Evolutionary conservation across 208 protist species (phyloP), one percentile per base, ranked within the genome.

Genomic region (Trypanosoma platydactyli): DNA sequence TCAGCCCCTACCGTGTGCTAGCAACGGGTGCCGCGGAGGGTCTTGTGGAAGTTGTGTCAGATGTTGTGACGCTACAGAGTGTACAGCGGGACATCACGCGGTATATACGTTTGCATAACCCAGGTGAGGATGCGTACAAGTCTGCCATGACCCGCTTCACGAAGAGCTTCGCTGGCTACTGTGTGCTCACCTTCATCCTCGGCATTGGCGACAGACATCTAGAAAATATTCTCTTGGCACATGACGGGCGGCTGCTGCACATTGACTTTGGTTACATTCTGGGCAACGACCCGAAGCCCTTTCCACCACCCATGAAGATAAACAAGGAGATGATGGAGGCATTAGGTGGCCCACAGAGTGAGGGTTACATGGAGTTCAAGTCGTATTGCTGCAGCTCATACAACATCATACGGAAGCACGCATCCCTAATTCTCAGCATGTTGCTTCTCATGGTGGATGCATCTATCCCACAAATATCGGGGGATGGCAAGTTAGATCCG

Each of bases 191-290:
- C 5, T 99, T 98, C 76, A 92, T 99, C 38, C 72, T 99, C 0
- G 97, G 96, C 24, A 96, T 99, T 56, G 98, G 98, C 24, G 98
- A 99, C 83, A 84, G 91, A 15, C 91, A 97, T 60, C 74, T 98
- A 11, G 98, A 99, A 58, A 99, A 99, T 83, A 91, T 99, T 35
- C 79, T 99, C 35, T 38, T 99, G 0, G 81, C 82, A 7, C 74
- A 79, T n/a, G 87, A 96, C 58, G 98, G 98, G 24, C 79, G 93
- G 35, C 73, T 99, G 40, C 89, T 99, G 59, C 98, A 99, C 73
- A 98, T 99, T 76, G 98, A 99, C 81, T 99, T 99, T 82, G 97
- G 98, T 12, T 99, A 92, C 75, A 98, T 99, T 58, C 68, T 99
- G 16, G 98, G 98, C 40, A 78, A 89, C 74, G 98, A 99, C 77